Base-by-base conservation (phyloP, 345 rosid species). In the Camelina laxa region DNA sequence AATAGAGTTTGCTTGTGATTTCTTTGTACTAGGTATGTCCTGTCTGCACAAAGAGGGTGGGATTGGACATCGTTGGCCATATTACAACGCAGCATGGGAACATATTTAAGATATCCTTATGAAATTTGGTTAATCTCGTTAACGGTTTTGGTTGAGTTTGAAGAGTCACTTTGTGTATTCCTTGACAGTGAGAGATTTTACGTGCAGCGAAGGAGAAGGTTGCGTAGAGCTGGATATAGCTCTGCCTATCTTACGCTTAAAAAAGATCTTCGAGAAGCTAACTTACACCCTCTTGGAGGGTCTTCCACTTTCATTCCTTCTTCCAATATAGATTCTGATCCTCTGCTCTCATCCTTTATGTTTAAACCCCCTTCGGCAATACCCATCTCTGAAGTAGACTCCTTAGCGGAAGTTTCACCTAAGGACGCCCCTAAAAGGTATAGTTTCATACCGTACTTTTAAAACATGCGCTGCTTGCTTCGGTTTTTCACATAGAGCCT, bases 231-330 rank as follows among this genome's bases (percentile, higher is more conserved):
- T 44, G 86, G 85, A 55, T 69, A 82, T 35, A 87, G 70, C 64
- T 84, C 89, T 0, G 79, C 89, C 7, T 87, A 84, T 77, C 84
- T 87, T 9, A 36, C 41, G 27, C 80, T 68, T 30, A 74, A 83
- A 80, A 91, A 84, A 74, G 98, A 94, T 60, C 84, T 89, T 57
- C 82, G 88, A 58, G 98, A 91, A 36, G 93, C 91, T 70, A 89
- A 87, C 80, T 74, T 91, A 35, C 97, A 86, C 31, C 80, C 95
- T 81, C 84, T 88, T 39, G 89, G 90, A 7, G 87, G 87, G 73
- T 82, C 92, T 17, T 85, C 95, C 20, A 81, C 80, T 78, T 70
- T 88, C 68, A 75, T 70, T 61, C 75, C 96, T 39, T 87, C 97
- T 6, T 74, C 97, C 76, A 91, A 83, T 73, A 78, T 83, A 38